Percentiles rank a stretch among this genome's conserved stretches.
phyloP scores from a whole-genome alignment of 768 basidiomycete species.

The Boletus rufocinnamomeus region DNA sequence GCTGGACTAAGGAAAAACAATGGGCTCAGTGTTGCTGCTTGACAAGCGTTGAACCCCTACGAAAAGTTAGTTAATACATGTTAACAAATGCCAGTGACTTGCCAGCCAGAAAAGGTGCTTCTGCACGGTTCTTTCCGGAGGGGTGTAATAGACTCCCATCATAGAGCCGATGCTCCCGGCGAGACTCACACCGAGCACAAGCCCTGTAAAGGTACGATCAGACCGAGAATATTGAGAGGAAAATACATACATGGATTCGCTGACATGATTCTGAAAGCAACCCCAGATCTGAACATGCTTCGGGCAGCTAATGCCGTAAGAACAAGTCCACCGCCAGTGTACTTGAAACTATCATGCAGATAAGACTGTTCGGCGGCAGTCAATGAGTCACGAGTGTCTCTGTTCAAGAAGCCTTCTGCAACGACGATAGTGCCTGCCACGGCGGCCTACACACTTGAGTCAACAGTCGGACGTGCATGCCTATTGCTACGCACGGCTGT shows the following conservation, averaged over 20 bases:
- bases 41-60: conserved; percentile 82
- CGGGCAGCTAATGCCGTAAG: conserved; percentile 80
- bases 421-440: conserved; percentile 71
- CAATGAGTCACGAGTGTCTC: conserved; percentile 74
- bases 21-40: conserved; percentile 84
- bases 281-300: conserved; percentile 68
- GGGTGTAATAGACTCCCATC: conserved; percentile 78
- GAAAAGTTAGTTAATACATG: conserved; percentile 5
- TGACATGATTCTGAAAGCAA: conserved; percentile 73
- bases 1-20: conserved; percentile 89
- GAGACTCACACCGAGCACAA: conserved; percentile 80
- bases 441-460: conserved; percentile 49
- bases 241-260: conserved; percentile 71
- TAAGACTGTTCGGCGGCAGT: conserved; percentile 63
- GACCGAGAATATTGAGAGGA: conserved; percentile 1
- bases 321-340: conserved; percentile 77
- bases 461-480: neutral
- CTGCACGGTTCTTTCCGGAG: conserved; percentile 72
- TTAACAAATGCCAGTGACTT: conserved; percentile 26
- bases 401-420: conserved; percentile 67
- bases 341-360: conserved; percentile 78
- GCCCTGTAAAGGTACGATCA: conserved; percentile 47
- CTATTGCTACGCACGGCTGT: conserved; percentile 47
- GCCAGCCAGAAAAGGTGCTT: conserved; percentile 85
- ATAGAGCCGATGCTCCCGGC: conserved; percentile 81